Percentiles rank a stretch among this genome's conserved stretches.
Conservation (phyloP, 768 basidiomycete species). For the Guyanaporus albipodus region DNA sequence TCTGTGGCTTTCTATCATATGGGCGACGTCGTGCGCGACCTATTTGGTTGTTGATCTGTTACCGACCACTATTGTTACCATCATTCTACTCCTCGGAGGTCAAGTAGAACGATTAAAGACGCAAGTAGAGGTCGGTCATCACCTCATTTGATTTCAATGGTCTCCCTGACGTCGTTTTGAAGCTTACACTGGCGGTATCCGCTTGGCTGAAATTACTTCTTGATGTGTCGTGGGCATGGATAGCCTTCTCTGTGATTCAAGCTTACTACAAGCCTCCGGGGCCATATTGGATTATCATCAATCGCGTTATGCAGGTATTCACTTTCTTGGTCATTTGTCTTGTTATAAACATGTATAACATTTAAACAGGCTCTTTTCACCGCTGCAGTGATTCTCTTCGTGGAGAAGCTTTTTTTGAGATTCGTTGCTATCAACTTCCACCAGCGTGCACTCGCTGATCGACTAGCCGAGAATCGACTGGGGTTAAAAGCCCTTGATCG, state of each 20-base stretch:
- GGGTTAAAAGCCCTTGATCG: constrained; percentile 68
- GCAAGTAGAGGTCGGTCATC: constrained; percentile 55
- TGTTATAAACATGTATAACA: constrained; percentile 4
- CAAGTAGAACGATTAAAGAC: constrained; percentile 64
- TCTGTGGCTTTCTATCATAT: constrained; percentile 64
- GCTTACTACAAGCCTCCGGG: constrained; percentile 56
- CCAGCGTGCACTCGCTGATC: constrained; percentile 69
- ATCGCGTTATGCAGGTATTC: constrained; percentile 66
- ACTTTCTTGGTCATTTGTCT: neutral
- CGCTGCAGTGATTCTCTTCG: constrained; percentile 40
- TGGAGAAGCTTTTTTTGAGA: constrained; percentile 61
- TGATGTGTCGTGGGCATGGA: constrained; percentile 71
- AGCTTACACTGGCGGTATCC: constrained; percentile 67
- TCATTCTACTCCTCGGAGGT: constrained; percentile 54
- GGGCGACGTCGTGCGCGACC: constrained; percentile 59
- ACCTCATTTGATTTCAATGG: neutral
- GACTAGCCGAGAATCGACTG: constrained; percentile 63
- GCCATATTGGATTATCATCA: constrained; percentile 62
- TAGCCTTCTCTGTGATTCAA: constrained; percentile 61
- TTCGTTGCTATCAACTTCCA: constrained; percentile 82
- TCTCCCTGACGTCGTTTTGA: constrained; percentile 3
- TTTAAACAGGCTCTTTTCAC: constrained; percentile 42
- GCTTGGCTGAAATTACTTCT: constrained; percentile 69
- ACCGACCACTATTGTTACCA: constrained; percentile 50
- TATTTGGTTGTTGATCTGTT: constrained; percentile 62